Evolutionary conservation across 768 basidiomycete genomes (phyloP).

Genomic region (Scleroderma bovista): DNA sequence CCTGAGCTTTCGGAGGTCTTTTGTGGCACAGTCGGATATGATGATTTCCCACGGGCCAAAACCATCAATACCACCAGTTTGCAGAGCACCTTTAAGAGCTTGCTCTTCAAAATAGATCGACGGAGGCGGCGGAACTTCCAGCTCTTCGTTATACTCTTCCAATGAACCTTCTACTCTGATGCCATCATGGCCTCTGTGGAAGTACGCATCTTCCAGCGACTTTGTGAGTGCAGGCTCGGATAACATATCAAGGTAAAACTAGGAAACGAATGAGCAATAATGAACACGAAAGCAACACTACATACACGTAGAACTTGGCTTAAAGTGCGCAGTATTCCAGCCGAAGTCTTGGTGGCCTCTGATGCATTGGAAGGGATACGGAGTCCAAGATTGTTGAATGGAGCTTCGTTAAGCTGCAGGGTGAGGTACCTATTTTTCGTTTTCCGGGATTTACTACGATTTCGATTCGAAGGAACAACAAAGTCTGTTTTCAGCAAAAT

Average conservation of each 20-base stretch:
- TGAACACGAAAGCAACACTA: not conserved
- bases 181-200: too few species aligned
- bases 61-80: not conserved
- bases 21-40: not conserved
- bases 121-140: not conserved
- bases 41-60: not conserved
- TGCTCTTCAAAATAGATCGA: not conserved
- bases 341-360: conserved; percentile 8
- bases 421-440: conserved; percentile 4
- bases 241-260: conserved; percentile 11
- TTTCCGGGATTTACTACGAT: not conserved
- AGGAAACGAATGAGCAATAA: not conserved
- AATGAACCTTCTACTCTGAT: not conserved
- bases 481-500: conserved; percentile 3
- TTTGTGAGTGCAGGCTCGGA: conserved; percentile 1
- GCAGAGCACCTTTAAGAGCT: not conserved
- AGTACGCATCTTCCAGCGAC: not conserved
- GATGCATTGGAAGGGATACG: conserved; percentile 13
- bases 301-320: conserved; percentile 19
- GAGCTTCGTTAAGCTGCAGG: conserved; percentile 15
- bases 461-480: too few species aligned
- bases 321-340: conserved; percentile 17
- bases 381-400: conserved; percentile 22
- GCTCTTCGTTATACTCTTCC: not conserved
- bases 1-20: not conserved